Evolutionary conservation across 2,329 filamentous ascomycete species (phyloP).

Genomic region (Colletotrichum lindemuthianum): DNA sequence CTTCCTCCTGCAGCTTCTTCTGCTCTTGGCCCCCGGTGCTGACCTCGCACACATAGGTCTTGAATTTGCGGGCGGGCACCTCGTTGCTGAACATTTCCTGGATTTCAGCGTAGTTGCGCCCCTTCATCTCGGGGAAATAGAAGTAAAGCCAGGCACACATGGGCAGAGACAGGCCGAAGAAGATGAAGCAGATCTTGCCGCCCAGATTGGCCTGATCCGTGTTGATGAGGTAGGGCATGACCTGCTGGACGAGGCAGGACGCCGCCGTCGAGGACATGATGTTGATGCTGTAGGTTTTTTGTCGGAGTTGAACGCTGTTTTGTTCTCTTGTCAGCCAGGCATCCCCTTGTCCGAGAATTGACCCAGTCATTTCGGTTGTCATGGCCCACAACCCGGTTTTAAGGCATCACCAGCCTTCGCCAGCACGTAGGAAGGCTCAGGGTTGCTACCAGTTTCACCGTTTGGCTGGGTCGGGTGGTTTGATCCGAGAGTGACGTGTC

Average conservation of each 20-base stretch:
- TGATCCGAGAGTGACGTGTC: background rate
- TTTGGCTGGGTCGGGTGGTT: constrained; percentile 9
- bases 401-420: background rate
- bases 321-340: constrained; percentile 74
- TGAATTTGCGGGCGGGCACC: constrained; percentile 31
- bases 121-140: constrained; percentile 36
- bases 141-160: constrained; percentile 38
- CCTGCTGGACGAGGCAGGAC: constrained; percentile 43
- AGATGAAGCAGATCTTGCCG: constrained; percentile 46
- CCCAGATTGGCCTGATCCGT: constrained; percentile 45
- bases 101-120: constrained; percentile 35
- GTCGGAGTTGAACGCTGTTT: constrained; percentile 52
- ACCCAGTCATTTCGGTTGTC: constrained; percentile 66
- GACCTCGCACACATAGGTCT: constrained; percentile 28
- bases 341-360: constrained; percentile 69
- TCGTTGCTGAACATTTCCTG: constrained; percentile 34
- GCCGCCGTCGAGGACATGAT: constrained; percentile 44
- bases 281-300: constrained; percentile 48
- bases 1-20: constrained; percentile 28
- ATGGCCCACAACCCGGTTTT: constrained; percentile 18
- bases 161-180: constrained; percentile 43
- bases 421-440: background rate
- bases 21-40: constrained; percentile 15
- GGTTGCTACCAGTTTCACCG: background rate
- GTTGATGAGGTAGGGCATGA: constrained; percentile 45